phyloP scores from a whole-genome alignment of 768 basidiomycete species.

The Ramaria sp. region DNA sequence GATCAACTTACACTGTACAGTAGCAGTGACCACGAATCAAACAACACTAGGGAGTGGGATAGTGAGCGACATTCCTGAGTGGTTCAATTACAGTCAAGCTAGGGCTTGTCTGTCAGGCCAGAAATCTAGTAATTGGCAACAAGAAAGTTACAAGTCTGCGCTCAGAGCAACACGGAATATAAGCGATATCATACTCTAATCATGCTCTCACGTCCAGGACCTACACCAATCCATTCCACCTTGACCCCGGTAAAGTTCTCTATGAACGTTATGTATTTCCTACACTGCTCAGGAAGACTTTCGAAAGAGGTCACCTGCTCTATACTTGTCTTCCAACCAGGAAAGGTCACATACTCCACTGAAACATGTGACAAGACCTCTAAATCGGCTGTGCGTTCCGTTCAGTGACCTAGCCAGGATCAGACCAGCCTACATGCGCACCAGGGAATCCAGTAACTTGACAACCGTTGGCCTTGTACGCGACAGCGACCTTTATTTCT shows the following conservation, averaged over 20 bases:
- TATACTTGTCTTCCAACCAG: conserved; percentile 86
- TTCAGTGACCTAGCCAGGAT: background rate
- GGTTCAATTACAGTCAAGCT: too few species aligned
- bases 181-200: conserved; percentile 16
- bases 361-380: conserved; percentile 68
- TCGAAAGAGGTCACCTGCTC: conserved; percentile 50
- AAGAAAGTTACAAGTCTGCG: too few species aligned
- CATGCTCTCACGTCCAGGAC: conserved; percentile 81
- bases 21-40: too few species aligned
- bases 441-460: conserved; percentile 82
- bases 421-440: conserved; percentile 24
- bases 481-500: conserved; percentile 82
- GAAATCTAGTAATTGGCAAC: background rate
- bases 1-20: too few species aligned
- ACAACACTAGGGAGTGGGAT: too few species aligned
- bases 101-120: too few species aligned
- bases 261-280: conserved; percentile 79
- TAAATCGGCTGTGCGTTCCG: conserved; percentile 55
- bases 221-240: conserved; percentile 89
- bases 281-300: conserved; percentile 75
- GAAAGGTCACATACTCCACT: conserved; percentile 80
- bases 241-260: conserved; percentile 63
- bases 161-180: background rate
- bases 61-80: too few species aligned
- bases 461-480: conserved; percentile 69